Conservation (phyloP, 2,329 filamentous ascomycete genomes). For the Phialophora verrucosa region DNA sequence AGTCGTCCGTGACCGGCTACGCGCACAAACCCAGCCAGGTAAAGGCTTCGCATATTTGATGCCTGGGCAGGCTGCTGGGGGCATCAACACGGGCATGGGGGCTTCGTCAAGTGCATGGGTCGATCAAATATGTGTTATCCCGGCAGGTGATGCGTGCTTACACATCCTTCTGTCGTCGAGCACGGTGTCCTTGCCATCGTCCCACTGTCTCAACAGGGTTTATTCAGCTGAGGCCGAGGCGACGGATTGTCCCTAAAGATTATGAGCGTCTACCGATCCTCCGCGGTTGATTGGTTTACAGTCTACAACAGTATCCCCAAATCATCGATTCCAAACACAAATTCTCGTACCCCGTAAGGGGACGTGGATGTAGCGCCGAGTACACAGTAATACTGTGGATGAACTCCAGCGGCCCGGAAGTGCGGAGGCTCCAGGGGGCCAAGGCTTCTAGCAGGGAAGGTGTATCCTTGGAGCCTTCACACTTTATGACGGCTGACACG, state of each 20-base stretch:
- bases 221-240: not conserved
- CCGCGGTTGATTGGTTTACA: not conserved
- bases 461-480: not conserved
- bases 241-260: not conserved
- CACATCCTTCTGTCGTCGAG: not conserved
- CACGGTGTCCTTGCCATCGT: slow-evolving; percentile 5
- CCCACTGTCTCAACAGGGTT: slow-evolving; percentile 5
- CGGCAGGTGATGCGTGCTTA: slow-evolving; percentile 20
- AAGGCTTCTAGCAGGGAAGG: not conserved
- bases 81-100: not conserved
- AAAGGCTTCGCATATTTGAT: not conserved
- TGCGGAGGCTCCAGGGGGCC: not conserved
- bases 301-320: not conserved
- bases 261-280: not conserved
- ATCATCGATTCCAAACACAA: not conserved
- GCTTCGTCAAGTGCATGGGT: not conserved
- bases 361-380: not conserved
- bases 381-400: not conserved
- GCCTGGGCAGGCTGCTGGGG: not conserved
- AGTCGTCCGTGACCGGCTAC: slow-evolving; percentile 1
- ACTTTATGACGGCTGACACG: not conserved
- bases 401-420: not conserved
- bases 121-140: not conserved
- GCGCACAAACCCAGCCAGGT: slow-evolving; percentile 6
- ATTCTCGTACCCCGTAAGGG: not conserved